Evolutionary conservation across 257 asterid genomes (phyloP), one percentile per base, ranked within the genome.

Genomic region (Primulina tabacum): DNA sequence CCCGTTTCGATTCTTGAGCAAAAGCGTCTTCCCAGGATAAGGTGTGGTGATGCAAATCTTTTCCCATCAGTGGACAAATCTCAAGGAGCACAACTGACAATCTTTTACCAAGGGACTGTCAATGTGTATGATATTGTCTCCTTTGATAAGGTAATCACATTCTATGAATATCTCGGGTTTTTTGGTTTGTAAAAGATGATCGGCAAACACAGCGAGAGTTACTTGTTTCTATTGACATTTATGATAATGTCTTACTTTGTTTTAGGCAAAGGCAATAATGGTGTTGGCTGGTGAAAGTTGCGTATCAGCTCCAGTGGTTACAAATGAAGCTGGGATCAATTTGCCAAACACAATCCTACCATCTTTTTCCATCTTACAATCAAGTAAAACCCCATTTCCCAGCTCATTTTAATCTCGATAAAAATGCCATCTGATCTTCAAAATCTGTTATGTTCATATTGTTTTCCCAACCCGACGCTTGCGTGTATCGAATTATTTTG

Each of bases 261-360:
- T 61, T 34, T 59, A 73, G 77, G 73, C 73, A 32, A 61, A 60
- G 64, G 73, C 73, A 7, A 67, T 73, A 16, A 26, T 67, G 77
- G 58, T 73, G 43, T 67, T 73, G 63, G 73, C 77, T 7, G 56
- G 73, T 32, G 72, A 58, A 24, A 73, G 35, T 60, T 66, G 34
- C 53, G 16, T 10, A 35, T 26, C 62, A 24, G 66, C 35, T 57
- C 71, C 67, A 5, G 61, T 34, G 17, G 56, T 56, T 17, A 65
- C 57, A 57, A 47, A 30, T 43, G 66, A 38, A 55, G 21, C 24
- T 1, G 38, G 18, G 63, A 50, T 35, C 5, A 40, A 38, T 32
- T 35, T 35, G 8, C 20, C 71, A 37, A 58, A n/a, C 16, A 40
- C 14, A 56, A n/a, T 10, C 56, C 38, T 17, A 55, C 35, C 26